Percentiles rank a stretch among this genome's conserved stretches.
phyloP scores from a whole-genome alignment of 768 basidiomycete genomes.

The Daedaleopsis nitida region DNA sequence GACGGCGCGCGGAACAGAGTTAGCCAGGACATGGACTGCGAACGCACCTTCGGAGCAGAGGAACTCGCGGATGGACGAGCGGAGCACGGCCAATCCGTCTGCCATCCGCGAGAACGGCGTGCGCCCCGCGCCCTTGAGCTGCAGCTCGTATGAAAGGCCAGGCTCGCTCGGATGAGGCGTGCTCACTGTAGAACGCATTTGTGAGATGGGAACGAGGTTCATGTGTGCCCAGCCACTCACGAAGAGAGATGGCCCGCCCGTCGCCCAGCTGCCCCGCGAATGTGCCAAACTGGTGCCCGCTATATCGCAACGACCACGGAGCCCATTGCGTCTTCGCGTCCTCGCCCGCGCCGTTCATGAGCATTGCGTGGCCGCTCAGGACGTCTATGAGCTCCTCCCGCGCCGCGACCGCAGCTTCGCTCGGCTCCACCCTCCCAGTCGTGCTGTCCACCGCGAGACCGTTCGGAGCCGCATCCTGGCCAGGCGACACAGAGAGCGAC shows the following conservation, averaged over 20 bases:
- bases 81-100: constrained; percentile 93
- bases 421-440: constrained; percentile 14
- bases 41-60: constrained; percentile 84
- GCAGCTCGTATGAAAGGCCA: constrained; percentile 72
- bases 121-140: constrained; percentile 92
- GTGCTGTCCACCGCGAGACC: constrained; percentile 21
- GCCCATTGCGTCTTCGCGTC: constrained; percentile 37
- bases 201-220: background rate
- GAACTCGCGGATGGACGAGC: constrained; percentile 93
- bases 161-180: constrained; percentile 69
- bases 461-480: constrained; percentile 29
- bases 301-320: constrained; percentile 88
- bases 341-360: constrained; percentile 50
- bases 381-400: constrained; percentile 80
- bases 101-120: constrained; percentile 93
- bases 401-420: constrained; percentile 40
- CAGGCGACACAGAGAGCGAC: constrained; percentile 39
- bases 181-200: constrained; percentile 50
- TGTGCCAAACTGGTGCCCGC: constrained; percentile 85
- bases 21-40: too few relatives aligned
- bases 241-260: constrained; percentile 89
- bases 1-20: too few relatives aligned
- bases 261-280: constrained; percentile 98
- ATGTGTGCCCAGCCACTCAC: constrained; percentile 32
- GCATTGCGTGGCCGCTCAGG: constrained; percentile 72